phyloP scores from a whole-genome alignment of 2,329 filamentous ascomycete species.

The Fusarium sp. region DNA sequence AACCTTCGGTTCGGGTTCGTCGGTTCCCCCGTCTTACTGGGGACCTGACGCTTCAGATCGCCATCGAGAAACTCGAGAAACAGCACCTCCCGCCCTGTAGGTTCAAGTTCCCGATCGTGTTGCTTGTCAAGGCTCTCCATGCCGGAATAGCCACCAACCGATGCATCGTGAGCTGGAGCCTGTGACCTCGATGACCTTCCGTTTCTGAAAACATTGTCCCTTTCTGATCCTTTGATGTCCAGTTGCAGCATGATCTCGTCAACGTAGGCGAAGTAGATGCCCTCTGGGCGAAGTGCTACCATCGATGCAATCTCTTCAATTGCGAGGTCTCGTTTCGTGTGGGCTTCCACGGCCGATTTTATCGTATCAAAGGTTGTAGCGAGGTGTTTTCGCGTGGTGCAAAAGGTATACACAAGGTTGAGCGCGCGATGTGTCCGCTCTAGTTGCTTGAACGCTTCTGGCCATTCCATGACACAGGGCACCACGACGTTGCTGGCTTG shows the following conservation, averaged over 20 bases:
- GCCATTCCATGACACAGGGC: conserved; percentile 70
- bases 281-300: conserved; percentile 79
- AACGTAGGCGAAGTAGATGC: conserved; percentile 87
- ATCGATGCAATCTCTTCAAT: conserved; percentile 87
- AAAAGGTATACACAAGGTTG: conserved; percentile 95
- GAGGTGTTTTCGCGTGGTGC: conserved; percentile 90
- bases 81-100: conserved; percentile 73
- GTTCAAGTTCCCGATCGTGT: conserved; percentile 12
- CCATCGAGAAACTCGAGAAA: conserved; percentile 95
- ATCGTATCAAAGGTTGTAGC: conserved; percentile 93
- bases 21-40: conserved; percentile 76
- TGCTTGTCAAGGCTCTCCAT: conserved; percentile 54
- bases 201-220: conserved; percentile 71
- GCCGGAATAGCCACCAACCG: conserved; percentile 68
- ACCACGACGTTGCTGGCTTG: conserved; percentile 34
- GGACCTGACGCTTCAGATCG: conserved; percentile 85
- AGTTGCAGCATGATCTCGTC: conserved; percentile 86
- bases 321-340: conserved; percentile 77
- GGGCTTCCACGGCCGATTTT: conserved; percentile 83
- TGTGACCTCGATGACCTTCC: conserved; percentile 60
- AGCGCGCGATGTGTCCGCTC: conserved; percentile 84
- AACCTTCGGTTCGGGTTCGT: conserved; percentile 75
- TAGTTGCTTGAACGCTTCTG: conserved; percentile 77
- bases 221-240: conserved; percentile 76
- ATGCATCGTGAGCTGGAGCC: conserved; percentile 64